Base-by-base conservation (phyloP, 2,329 filamentous ascomycete species). In the Pseudocercospora crystallina region DNA sequence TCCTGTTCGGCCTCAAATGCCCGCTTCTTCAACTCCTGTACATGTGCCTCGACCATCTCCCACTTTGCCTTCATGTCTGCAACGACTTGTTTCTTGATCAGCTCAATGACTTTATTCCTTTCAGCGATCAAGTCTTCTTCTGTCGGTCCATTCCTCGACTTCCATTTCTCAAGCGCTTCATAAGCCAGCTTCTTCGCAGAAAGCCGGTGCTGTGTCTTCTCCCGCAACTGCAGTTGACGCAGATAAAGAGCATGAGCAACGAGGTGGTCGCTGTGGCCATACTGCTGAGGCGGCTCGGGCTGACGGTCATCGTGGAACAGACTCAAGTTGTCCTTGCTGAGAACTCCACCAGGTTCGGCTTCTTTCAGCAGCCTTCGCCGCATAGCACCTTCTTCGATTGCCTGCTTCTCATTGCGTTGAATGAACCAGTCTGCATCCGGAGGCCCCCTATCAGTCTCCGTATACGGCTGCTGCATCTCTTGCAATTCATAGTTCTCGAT, bases 201-300 rank as follows among this genome's bases (percentile, higher is more conserved):
- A n/a, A 81, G 77, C 32, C 83, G 83, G 69, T 97, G 92, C 10
- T 85, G 80, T 56, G 82, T 82, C 60, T 90, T 87, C 68, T 99
- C 94, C 50, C 83, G 81, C 2, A 85, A 72, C 73, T 97, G 82
- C 32, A 97, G 77, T 62, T 84, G 87, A 41, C 89, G 84, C 61
- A 97, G 92, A 61, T 91, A 86, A 10, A 86, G 66, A 51, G 87
- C 85, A 54, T 95, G 91, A 40, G 85, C 85, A 39, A 87, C 77
- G 46, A 97, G 78, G 66, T 97, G 89, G 64, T 97, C 91, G 65
- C 83, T 81, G 60, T 95, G 90, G n/a, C 87, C 84, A 76, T 89
- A 97, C 63, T 94, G 89, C 45, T 81, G 79, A 0, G 83, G 81
- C 0, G 88, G 88, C 61, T 95, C 87, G 49, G 89, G 84, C 53